Conservation (phyloP, 2,329 filamentous ascomycete species). For the Macrophomina pseudophaseolina region DNA sequence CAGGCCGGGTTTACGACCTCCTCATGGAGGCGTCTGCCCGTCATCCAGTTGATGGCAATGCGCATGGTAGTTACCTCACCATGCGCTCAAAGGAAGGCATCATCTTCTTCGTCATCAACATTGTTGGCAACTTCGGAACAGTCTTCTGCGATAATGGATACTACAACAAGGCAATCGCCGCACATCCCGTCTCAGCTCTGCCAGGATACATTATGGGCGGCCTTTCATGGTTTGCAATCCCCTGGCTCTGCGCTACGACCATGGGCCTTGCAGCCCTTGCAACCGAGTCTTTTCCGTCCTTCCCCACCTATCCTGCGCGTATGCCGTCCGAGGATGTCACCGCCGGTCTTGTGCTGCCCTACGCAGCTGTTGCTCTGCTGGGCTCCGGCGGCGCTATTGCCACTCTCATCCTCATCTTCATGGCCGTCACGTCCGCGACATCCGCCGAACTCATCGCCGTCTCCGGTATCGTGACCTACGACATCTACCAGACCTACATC, state of each 20-base stretch:
- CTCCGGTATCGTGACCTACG: conserved; percentile 86
- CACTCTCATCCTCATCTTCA: conserved; percentile 63
- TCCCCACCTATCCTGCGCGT: conserved; percentile 73
- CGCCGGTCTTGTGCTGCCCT: conserved; percentile 82
- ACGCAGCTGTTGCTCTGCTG: conserved; percentile 81
- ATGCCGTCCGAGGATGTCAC: conserved; percentile 76
- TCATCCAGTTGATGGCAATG: conserved; percentile 81
- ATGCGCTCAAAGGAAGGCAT: conserved; percentile 82
- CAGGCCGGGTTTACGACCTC: conserved; percentile 76
- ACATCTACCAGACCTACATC: conserved; percentile 86
- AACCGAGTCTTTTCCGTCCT: conserved; percentile 73
- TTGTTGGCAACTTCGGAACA: conserved; percentile 81
- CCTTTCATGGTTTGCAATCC: conserved; percentile 89
- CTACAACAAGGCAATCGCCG: conserved; percentile 92
- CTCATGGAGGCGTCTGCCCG: conserved; percentile 69
- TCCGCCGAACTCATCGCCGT: conserved; percentile 63
- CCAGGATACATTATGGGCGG: conserved; percentile 89
- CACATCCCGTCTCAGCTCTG: conserved; percentile 81
- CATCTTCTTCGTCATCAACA: conserved; percentile 91
- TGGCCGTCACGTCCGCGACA: conserved; percentile 54
- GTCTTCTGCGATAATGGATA: conserved; percentile 80
- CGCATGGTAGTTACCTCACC: conserved; percentile 81
- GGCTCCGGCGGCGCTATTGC: conserved; percentile 80
- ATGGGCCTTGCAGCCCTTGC: conserved; percentile 84
- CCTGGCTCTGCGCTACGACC: conserved; percentile 85